Evolutionary conservation across 768 basidiomycete genomes (phyloP).

Genomic region (Amanita jacksonii): DNA sequence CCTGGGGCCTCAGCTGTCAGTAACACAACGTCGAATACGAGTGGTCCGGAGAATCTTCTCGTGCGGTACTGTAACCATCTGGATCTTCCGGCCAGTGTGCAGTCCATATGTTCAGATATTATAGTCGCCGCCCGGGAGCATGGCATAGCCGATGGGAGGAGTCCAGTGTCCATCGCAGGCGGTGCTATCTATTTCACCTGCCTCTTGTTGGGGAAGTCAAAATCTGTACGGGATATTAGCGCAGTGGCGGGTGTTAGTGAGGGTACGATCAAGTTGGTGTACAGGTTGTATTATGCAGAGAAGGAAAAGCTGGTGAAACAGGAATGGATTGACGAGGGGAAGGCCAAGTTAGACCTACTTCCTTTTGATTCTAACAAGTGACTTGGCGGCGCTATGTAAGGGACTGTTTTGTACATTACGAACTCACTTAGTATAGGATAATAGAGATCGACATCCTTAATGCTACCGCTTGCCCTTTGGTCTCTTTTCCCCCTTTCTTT

Average conservation of each 20-base stretch:
- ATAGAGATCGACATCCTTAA: slow-evolving; percentile 7
- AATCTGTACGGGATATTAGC: slow-evolving; percentile 79
- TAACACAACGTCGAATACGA: slow-evolving; percentile 37
- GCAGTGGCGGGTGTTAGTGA: slow-evolving; percentile 91
- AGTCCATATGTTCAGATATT: slow-evolving; percentile 76
- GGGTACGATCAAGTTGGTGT: slow-evolving; percentile 88
- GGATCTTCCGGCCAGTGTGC: slow-evolving; percentile 73
- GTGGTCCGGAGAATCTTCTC: slow-evolving; percentile 79
- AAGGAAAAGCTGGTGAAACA: slow-evolving; percentile 75
- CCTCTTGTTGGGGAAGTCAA: slow-evolving; percentile 63
- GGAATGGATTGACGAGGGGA: slow-evolving; percentile 78
- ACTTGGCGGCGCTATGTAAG: neutral
- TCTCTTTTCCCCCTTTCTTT: slow-evolving; percentile 20
- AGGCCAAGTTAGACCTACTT: slow-evolving; percentile 43
- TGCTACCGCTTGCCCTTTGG: slow-evolving; percentile 21
- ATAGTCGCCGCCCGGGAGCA: slow-evolving; percentile 71
- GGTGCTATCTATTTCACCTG: slow-evolving; percentile 94
- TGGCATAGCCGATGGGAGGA: slow-evolving; percentile 88
- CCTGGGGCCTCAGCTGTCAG: slow-evolving; percentile 61
- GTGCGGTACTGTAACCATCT: slow-evolving; percentile 94
- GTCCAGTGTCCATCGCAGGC: slow-evolving; percentile 97
- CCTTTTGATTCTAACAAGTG: slow-evolving; percentile 33
- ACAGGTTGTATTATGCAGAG: slow-evolving; percentile 65
- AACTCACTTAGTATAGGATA: too few relatives aligned
- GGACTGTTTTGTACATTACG: neutral